Base-by-base conservation (phyloP, 2,329 filamentous ascomycete species). In the Orbilia ellipsospora region DNA sequence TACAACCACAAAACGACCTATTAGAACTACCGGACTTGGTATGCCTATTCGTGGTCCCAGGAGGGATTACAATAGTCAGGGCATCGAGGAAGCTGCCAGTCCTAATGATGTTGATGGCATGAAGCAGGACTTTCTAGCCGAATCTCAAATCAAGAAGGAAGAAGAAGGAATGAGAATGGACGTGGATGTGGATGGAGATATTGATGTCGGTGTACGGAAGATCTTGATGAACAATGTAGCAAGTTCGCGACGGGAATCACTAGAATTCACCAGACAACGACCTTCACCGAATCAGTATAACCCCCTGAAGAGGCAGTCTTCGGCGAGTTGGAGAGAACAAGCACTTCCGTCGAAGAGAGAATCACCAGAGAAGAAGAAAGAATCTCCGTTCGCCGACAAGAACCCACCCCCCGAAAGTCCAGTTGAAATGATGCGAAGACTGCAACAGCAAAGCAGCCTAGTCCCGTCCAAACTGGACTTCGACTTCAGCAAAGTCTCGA, bases 11-110 rank as follows among this genome's bases (percentile, higher is more conserved):
- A 77, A 77, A 48, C 65, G 73, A 15, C 73, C 73, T 8, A 51
- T 68, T 45, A 70, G 61, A 50, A 60, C 66, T 12, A n/a, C 66
- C 10, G 73, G 67, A 44, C 56, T 77, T 63, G 67, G 73, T 16
- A 77, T 77, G 73, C 73, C 73, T 57, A 77, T 77, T 64, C 73
- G 73, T 62, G 73, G 65, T 15, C 73, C 73, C 4, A 77, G 57
- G 28, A 45, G 66, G 13, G 73, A 77, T 13, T 67, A 52, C 31
- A 60, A 50, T 16, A 72, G 56, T 26, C 73, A 70, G 31, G 65
- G 57, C 28, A 36, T 69, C 10, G 59, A 55, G 15, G 72, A 75
- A 13, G 52, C 67, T 10, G 57, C 23, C 7, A 77, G 60, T 42
- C 73, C 61, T 2, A 64, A 72, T 16, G 61, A 66, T 44, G 40